Evolutionary conservation across 441 rosid genomes (phyloP), one percentile per base, ranked within the genome.

Genomic region (Metrosideros polymorpha): DNA sequence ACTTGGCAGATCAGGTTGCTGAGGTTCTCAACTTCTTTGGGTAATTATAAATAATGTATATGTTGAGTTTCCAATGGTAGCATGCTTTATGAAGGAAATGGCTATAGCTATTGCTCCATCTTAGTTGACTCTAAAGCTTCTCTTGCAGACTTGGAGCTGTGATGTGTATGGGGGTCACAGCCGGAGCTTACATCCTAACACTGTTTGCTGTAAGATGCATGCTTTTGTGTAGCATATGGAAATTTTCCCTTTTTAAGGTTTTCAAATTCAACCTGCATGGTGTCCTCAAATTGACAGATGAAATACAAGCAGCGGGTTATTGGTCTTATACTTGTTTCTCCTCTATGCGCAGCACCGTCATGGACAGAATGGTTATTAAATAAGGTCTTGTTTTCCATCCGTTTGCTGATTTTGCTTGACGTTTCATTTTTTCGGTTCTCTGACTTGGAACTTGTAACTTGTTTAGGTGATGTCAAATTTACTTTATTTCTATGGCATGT

Each of bases 281-380:
- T 53, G 25, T 25, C 43, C 55, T 10, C 15, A 24, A 53, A 35
- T 66, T 85, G 47, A 50, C 86, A 85, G 86, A 76, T 85, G 86
- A 85, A 85, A 92, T 92, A 97, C 87, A 92, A 96, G 91, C 94
- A 93, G 84, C 95, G 97, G 86, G 99, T 96, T 86, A 89, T 94
- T 88, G 99, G 99, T 52, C 89, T 97, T 89, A 95, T 97, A 88
- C 97, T 97, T 85, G 90, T 97, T 86, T 96, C 99, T 89, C 99
- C 99, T 57, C 90, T 97, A 86, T 96, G 98, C 93, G 93, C 91
- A 89, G 94, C 94, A 32, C 99, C 99, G 76, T 96, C 99, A 57
- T 97, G 98, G 98, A 92, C 99, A 66, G 99, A 97, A 92, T 97
- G 99, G 99, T 88, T 97, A 86, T 95, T 90, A 86, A 95, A 96